Percentiles rank a stretch among this genome's conserved stretches.
Evolutionary conservation across 768 basidiomycete genomes (phyloP).

Genomic region (Trametes villosa): DNA sequence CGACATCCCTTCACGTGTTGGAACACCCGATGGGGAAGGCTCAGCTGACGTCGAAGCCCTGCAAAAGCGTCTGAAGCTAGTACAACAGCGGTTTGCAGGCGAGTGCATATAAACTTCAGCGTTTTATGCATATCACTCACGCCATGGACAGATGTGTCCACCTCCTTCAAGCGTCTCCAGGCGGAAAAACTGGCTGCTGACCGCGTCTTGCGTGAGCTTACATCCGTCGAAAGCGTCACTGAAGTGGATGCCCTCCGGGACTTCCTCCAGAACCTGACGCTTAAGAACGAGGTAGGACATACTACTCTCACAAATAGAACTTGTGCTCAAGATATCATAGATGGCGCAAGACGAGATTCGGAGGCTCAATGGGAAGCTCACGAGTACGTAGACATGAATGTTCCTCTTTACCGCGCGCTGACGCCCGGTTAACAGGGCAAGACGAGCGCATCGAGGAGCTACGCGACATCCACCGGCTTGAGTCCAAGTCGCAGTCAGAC

Average conservation of each 20-base stretch:
- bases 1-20: slow-evolving; percentile 3
- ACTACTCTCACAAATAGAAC: not conserved
- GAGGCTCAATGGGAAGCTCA: slow-evolving; percentile 71
- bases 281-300: slow-evolving; percentile 69
- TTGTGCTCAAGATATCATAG: slow-evolving; percentile 38
- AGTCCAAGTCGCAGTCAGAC: slow-evolving; percentile 76
- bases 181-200: slow-evolving; percentile 74
- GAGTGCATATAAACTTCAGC: slow-evolving; percentile 17
- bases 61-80: slow-evolving; percentile 65
- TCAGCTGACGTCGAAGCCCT: slow-evolving; percentile 54
- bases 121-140: not conserved
- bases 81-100: slow-evolving; percentile 83
- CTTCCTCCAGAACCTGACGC: slow-evolving; percentile 66
- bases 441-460: slow-evolving; percentile 85
- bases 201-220: slow-evolving; percentile 66
- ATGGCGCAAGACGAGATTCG: slow-evolving; percentile 79
- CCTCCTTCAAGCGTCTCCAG: slow-evolving; percentile 76
- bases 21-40: slow-evolving; percentile 2
- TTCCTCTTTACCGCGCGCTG: not conserved
- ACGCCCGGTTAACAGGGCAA: slow-evolving; percentile 57
- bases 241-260: slow-evolving; percentile 73
- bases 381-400: slow-evolving; percentile 51
- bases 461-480: slow-evolving; percentile 79
- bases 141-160: slow-evolving; percentile 65
- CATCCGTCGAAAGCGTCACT: slow-evolving; percentile 67